Base-by-base conservation (phyloP, 2,329 filamentous ascomycete genomes). In the Cladorrhinum sp. region DNA sequence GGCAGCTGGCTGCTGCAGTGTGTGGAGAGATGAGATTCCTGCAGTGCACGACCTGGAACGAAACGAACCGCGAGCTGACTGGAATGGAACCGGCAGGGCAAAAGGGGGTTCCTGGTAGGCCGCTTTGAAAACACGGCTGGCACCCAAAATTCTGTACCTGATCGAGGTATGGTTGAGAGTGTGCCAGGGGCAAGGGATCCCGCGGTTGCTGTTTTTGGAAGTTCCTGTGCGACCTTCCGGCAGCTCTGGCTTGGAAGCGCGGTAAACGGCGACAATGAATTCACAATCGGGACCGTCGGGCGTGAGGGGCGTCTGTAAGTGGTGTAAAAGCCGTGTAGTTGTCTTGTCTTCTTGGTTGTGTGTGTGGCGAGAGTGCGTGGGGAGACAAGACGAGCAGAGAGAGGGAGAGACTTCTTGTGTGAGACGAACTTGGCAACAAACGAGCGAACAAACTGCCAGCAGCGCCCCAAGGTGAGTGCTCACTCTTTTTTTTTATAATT, bases 151-250 rank as follows among this genome's bases (percentile, higher is more conserved):
- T 67, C 64, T 64, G 62, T 64, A 62, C 64, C 62, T 64, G 65
- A 61, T 65, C 61, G 58, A 65, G 61, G 59, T 48, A 60, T 45
- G 62, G 62, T 62, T 51, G 57, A 65, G 62, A 60, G 64, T 62
- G 62, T n/a, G 66, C 52, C 55, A 64, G 61, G n/a, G 60, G 25
- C 60, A 64, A 60, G 64, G 63, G 62, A 56, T 66, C 62, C 66
- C 64, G 65, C 66, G 61, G 62, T 57, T 66, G 61, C 67, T 67
- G 65, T 68, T 69, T 69, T 69, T 68, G 68, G 68, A 69, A 66
- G 63, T 58, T 59, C 55, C 61, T 63, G 66, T 68, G 65, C 68
- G 64, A 66, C 67, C 63, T 66, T 64, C 54, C 60, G 60, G 61
- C 25, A 61, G 62, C 62, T 63, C 55, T 63, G 62, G 55, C 45